Evolutionary conservation across 345 rosid genomes (phyloP).

Genomic region (Eucalyptus fibrosa): DNA sequence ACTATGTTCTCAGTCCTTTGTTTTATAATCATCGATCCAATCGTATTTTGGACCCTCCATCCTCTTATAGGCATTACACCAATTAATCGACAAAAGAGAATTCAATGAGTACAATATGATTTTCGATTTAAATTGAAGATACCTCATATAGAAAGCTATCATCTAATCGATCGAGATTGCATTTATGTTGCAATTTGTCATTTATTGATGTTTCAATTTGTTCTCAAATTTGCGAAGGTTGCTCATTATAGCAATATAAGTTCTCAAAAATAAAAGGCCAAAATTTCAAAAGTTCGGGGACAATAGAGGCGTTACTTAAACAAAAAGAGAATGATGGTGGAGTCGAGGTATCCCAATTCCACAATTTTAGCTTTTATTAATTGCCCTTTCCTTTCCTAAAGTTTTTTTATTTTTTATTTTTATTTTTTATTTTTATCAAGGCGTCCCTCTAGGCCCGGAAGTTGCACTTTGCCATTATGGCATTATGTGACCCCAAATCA

Average conservation of each 20-base stretch:
- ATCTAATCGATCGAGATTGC: not conserved
- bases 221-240: rapidly evolving
- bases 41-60: not conserved
- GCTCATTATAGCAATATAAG: not conserved
- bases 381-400: not conserved
- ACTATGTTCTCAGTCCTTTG: not conserved
- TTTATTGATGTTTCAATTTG: not conserved
- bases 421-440: no score
- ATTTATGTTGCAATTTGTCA: not conserved
- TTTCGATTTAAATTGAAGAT: no score
- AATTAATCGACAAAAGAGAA: not conserved
- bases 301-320: not conserved
- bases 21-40: not conserved
- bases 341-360: not conserved
- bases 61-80: not conserved
- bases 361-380: not conserved
- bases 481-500: not conserved
- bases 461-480: not conserved
- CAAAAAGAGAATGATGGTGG: not conserved
- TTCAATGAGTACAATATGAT: rapidly evolving
- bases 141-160: not conserved
- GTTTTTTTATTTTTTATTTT: not conserved
- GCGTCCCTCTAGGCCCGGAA: not conserved
- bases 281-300: no score
- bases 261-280: not conserved